Base-by-base conservation (phyloP, 2,329 filamentous ascomycete genomes). In the Alternaria alternata region DNA sequence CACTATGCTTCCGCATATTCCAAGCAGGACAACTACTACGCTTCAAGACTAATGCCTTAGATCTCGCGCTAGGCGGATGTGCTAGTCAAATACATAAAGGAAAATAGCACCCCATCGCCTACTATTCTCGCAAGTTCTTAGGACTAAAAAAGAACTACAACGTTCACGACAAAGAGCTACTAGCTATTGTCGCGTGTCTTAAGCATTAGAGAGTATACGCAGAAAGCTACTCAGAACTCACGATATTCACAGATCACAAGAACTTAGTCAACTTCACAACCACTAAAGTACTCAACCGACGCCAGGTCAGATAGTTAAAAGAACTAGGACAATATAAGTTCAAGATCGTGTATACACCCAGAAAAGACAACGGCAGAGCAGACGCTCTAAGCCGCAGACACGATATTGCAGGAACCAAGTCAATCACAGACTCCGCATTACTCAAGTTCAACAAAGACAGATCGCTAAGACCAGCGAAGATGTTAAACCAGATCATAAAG, bases 101-200 rank as follows among this genome's bases (percentile, higher is more conserved):
- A 0, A 16, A 32, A 30, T 46, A 32, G 26, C 32, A 60, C 4
- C 69, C 53, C 18, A 58, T 74, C 0, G 64, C 65, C 2, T 77
- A 62, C 57, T 69, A 55, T 28, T 73, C 56, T 16, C 57, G 51
- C 42, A 76, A 75, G 36, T 54, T 72, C 7, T 54, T 20, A n/a
- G 46, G 26, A 18, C 59, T 61, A 2, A 54, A 78, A 54, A 57
- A 49, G 4, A 78, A 77, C 55, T 79, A 79, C 56, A 42, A 74
- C 8, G 75, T 77, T 11, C 64, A 79, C 43, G 58, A 80, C 46
- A 77, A 79, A 54, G 74, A 78, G 64, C 64, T 80, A 1, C 42
- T 79, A 7, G 73, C 74, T 7, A 75, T 80, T 44, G 53, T 80
- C 3, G 24, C 38, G 9, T 39, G 36, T 18, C 62, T 78, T 14